Evolutionary conservation across 176 grass and related monocot species (phyloP).

Genomic region (Themeda triandra): DNA sequence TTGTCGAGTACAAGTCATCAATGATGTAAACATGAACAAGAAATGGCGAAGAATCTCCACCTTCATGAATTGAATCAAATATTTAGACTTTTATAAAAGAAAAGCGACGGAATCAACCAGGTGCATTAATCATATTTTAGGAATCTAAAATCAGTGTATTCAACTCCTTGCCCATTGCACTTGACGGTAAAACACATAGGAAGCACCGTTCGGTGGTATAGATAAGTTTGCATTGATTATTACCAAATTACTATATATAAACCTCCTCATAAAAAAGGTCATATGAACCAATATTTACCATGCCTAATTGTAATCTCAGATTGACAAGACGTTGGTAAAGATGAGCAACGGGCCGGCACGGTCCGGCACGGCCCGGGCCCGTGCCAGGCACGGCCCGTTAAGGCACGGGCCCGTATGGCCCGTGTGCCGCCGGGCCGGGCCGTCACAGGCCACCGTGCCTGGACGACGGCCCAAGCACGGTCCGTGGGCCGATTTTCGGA

Average conservation of each 20-base stretch:
- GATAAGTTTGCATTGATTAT: background rate
- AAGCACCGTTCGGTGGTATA: background rate
- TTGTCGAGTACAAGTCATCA: background rate
- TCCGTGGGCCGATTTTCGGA: too few relatives aligned
- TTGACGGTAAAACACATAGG: background rate
- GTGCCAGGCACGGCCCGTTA: too few relatives aligned
- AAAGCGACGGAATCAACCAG: constrained; percentile 29
- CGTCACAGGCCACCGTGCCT: too few relatives aligned
- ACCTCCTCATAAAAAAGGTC: background rate
- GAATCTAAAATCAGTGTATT: background rate
- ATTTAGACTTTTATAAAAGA: background rate
- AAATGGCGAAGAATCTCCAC: constrained; percentile 7
- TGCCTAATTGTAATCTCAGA: background rate
- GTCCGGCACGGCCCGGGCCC: too few relatives aligned
- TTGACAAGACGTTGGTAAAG: background rate
- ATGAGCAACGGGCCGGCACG: too few relatives aligned
- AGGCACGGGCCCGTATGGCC: too few relatives aligned
- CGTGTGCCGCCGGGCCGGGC: too few relatives aligned
- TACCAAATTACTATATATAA: background rate
- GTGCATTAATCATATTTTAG: background rate
- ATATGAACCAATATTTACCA: background rate
- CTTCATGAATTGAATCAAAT: background rate
- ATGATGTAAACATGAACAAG: background rate
- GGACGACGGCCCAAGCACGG: too few relatives aligned
- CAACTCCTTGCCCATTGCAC: background rate